These are phyloP conservation scores for Cutaneotrichosporon sp. DNA, from an alignment of 1,284 basidiomycete species.

Conservation along the genomic window DNA sequence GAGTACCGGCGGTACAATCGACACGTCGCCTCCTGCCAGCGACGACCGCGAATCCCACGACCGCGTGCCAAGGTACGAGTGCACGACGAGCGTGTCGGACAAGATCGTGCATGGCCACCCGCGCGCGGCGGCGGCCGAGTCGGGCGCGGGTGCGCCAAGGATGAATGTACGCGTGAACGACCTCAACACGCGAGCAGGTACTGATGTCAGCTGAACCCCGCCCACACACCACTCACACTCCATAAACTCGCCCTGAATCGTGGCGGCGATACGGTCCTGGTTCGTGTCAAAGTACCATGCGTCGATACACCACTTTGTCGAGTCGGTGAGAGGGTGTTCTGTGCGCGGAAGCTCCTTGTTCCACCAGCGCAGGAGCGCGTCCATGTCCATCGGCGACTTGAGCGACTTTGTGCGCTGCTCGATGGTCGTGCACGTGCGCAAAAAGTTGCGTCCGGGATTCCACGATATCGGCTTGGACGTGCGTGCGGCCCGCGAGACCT, in stretches of 20 bases:
- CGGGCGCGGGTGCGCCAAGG: slow-evolving; percentile 70
- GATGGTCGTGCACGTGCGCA: slow-evolving; percentile 58
- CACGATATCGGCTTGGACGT: too few species aligned
- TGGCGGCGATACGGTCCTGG: slow-evolving; percentile 62
- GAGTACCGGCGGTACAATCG: slow-evolving; percentile 28
- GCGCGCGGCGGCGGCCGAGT: slow-evolving; percentile 64
- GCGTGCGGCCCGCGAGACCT: slow-evolving; percentile 16
- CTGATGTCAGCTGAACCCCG: slow-evolving; percentile 28
- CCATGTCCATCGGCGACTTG: slow-evolving; percentile 66
- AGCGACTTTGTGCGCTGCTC: slow-evolving; percentile 64
- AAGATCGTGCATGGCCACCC: slow-evolving; percentile 89
- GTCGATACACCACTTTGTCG: slow-evolving; percentile 83
- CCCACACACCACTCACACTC: slow-evolving; percentile 64
- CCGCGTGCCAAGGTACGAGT: slow-evolving; percentile 72
- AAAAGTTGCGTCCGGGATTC: slow-evolving; percentile 68
- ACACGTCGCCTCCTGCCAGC: slow-evolving; percentile 38
- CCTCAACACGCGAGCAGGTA: slow-evolving; percentile 52
- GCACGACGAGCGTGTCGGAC: slow-evolving; percentile 79
- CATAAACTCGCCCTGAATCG: slow-evolving; percentile 83
- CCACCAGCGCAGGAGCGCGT: slow-evolving; percentile 30
- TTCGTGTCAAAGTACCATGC: slow-evolving; percentile 65
- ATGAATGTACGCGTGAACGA: slow-evolving; percentile 93
- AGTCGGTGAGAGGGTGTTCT: slow-evolving; percentile 63
- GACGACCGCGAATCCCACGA: slow-evolving; percentile 52
- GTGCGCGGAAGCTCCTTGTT: slow-evolving; percentile 67